phyloP scores from a whole-genome alignment of 352 stramenopile genomes.

The Albugo candida region DNA sequence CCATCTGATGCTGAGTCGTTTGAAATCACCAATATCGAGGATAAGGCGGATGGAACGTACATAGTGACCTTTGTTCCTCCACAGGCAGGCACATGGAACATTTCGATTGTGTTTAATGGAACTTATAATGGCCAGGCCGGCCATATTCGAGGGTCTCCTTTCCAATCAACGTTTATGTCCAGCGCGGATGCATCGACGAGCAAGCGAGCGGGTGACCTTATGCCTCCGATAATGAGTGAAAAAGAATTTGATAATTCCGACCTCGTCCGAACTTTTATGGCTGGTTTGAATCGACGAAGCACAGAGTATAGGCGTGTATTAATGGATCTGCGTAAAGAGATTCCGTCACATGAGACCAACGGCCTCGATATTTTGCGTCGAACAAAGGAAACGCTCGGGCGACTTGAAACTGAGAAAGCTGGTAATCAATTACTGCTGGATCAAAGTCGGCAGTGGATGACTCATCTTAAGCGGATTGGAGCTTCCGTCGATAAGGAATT shows the following conservation, averaged over 20 bases:
- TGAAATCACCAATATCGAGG: constrained; percentile 24
- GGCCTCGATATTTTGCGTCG: constrained; percentile 62
- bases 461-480: constrained; percentile 59
- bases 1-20: constrained; percentile 19
- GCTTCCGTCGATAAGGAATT: constrained; percentile 72
- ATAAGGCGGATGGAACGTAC: constrained; percentile 91
- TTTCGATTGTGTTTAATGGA: constrained; percentile 83
- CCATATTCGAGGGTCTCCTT: constrained; percentile 87
- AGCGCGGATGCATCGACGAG: constrained; percentile 44
- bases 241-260: constrained; percentile 63
- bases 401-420: constrained; percentile 46
- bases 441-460: constrained; percentile 56
- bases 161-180: constrained; percentile 31
- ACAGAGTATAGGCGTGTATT: constrained; percentile 62
- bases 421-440: constrained; percentile 54
- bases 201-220: constrained; percentile 16
- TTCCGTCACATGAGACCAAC: constrained; percentile 53
- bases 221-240: constrained; percentile 37
- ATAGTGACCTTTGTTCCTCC: constrained; percentile 79
- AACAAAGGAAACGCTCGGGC: constrained; percentile 69
- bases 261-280: constrained; percentile 48
- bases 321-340: constrained; percentile 66
- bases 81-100: constrained; percentile 56
- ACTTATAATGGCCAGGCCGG: constrained; percentile 87
- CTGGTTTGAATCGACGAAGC: constrained; percentile 70